Evolutionary conservation across 768 basidiomycete genomes (phyloP), one percentile per base, ranked within the genome.

Genomic region (Pisolithus albus): DNA sequence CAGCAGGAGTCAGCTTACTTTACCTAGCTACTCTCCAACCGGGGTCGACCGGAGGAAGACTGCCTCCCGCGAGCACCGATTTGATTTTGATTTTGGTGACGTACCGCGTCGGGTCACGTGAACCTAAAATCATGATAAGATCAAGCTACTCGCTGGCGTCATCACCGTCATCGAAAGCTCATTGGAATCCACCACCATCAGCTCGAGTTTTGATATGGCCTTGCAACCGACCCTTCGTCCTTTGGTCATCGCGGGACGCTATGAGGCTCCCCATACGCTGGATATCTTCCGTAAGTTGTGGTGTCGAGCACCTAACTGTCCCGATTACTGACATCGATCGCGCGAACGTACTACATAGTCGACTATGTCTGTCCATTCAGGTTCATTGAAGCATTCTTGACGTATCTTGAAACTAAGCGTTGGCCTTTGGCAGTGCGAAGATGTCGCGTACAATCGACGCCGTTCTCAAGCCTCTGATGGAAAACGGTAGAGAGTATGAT

Each of bases 321-420:
- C 21, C 30, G 13, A 36, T 9, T 53, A 15, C 18, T 32, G 0
- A 40, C 19, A 47, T 24, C 15, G 18, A 45, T 52, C 11, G 51
- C 23, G 5, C 24, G 13, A 16, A 38, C 9, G 19, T 38, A 15
- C 51, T 34, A 6, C 28, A 1, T 56, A 90, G 88, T 91, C 70
- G 91, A 92, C 67, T 91, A 88, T 65, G 87, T 90, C 59, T 93
- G 90, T 59, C 89, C 89, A 1, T 92, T 73, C 75, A 88, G 85
- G 84, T 83, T 37, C 23, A 16, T 8, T 10, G 32, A 4, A 13
- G 16, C 23, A 52, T 4, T 2, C 23, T 34, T 10, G 9, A 28
- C 51, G 16, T 43, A 4, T 0, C 21, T 7, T 19, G 8, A 2
- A 4, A 4, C 3, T 16, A 34, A 3, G 34, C 46, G 56, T 18